Evolutionary conservation across 257 asterid species (phyloP).

Genomic region (Cynanchum wilfordii): DNA sequence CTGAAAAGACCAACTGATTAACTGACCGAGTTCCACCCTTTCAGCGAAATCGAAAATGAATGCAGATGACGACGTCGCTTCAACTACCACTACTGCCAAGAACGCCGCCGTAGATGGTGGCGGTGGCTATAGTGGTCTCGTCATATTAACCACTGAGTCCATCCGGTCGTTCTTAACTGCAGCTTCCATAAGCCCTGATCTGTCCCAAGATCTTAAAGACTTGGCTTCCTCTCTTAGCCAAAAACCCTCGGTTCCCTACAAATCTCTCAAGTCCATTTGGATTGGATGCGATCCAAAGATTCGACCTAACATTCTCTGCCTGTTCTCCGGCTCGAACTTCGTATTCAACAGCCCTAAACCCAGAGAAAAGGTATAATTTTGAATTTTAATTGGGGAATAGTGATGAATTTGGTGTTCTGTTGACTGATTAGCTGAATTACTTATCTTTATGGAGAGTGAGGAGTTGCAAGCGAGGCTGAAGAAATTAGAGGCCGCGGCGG

Average conservation of each 20-base stretch:
- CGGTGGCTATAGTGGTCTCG: constrained; percentile 29
- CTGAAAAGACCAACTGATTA: background rate
- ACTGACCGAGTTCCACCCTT: background rate
- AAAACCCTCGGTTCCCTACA: constrained; percentile 50
- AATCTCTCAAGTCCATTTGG: constrained; percentile 67
- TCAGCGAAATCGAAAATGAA: background rate
- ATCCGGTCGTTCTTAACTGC: constrained; percentile 49
- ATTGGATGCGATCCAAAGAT: constrained; percentile 31
- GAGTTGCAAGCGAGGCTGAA: constrained; percentile 67
- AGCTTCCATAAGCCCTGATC: constrained; percentile 41
- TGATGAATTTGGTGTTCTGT: background rate
- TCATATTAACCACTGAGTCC: constrained; percentile 47
- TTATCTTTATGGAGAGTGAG: constrained; percentile 44
- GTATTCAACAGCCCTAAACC: constrained; percentile 72
- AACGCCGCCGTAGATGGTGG: constrained; percentile 15
- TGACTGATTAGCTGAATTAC: background rate
- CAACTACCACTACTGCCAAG: constrained; percentile 23
- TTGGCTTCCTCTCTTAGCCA: constrained; percentile 47
- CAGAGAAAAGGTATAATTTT: constrained; percentile 55
- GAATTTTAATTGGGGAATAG: background rate
- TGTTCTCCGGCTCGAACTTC: constrained; percentile 51
- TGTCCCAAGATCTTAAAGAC: constrained; percentile 49
- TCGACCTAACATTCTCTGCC: constrained; percentile 41
- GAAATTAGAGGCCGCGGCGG: constrained; percentile 67
- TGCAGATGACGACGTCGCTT: constrained; percentile 17